Percentiles rank a stretch among this genome's conserved stretches.
Conservation (phyloP, 2,329 filamentous ascomycete genomes). For the Grosmannia serpens region DNA sequence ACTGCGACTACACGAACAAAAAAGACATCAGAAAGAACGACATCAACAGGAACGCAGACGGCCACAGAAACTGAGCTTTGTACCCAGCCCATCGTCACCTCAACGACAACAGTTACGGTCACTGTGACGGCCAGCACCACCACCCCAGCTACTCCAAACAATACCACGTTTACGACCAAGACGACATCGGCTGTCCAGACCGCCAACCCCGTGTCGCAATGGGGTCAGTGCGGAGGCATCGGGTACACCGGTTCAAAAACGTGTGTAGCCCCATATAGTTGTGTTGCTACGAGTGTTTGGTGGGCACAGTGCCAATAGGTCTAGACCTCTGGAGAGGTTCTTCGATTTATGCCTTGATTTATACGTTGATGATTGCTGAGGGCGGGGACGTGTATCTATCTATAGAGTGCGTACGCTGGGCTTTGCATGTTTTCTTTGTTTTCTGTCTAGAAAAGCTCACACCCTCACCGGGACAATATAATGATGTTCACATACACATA, state of each 20-base stretch:
- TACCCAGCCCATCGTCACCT: constrained; percentile 3
- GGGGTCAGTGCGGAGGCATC: constrained; percentile 24
- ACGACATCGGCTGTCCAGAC: constrained; percentile 10
- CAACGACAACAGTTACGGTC: constrained; percentile 5
- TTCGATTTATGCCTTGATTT: no score
- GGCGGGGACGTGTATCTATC: no score
- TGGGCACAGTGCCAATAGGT: constrained; percentile 22
- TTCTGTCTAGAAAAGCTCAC: not conserved
- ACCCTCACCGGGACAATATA: not conserved
- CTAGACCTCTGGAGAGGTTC: not conserved
- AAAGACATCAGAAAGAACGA: not conserved
- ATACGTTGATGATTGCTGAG: no score
- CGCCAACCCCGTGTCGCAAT: constrained; percentile 15
- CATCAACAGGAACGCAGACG: constrained; percentile 1
- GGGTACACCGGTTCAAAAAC: constrained; percentile 22
- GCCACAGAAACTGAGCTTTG: constrained; percentile 6
- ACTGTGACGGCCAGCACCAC: not conserved
- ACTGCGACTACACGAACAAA: not conserved
- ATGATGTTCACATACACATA: not conserved
- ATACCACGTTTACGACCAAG: constrained; percentile 10
- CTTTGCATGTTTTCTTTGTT: not conserved
- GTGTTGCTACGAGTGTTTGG: constrained; percentile 17
- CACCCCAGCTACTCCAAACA: constrained; percentile 1
- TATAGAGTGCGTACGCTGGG: not conserved
- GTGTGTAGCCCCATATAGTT: constrained; percentile 20